Evolutionary conservation across 495 filamentous ascomycete genomes (phyloP).

Genomic region (Cetradonia linearis): DNA sequence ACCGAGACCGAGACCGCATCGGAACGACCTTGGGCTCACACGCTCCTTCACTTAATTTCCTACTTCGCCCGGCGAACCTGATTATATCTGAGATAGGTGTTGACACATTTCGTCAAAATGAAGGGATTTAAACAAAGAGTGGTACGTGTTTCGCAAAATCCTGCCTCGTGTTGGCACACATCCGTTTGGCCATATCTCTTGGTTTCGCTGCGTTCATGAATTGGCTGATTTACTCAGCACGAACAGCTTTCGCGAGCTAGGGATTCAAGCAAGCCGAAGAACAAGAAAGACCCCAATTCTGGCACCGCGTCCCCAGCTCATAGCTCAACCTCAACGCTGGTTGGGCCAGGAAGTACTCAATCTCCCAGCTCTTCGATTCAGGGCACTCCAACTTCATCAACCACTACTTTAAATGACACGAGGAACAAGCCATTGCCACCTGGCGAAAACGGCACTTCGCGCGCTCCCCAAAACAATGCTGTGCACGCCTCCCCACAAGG

Average conservation of each 20-base stretch:
- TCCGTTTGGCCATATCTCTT: background rate
- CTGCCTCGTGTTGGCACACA: constrained; percentile 23
- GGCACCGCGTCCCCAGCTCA: constrained; percentile 69
- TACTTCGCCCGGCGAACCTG: background rate
- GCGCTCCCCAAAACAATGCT: constrained; percentile 34
- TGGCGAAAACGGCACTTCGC: constrained; percentile 50
- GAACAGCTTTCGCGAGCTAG: constrained; percentile 92
- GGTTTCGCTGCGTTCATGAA: constrained; percentile 17
- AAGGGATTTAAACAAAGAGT: constrained; percentile 97
- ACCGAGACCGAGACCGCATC: background rate
- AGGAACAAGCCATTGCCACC: constrained; percentile 71
- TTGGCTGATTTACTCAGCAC: constrained; percentile 42
- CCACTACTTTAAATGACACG: constrained; percentile 72
- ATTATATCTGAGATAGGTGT: background rate
- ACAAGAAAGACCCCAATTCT: constrained; percentile 79
- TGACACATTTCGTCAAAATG: constrained; percentile 49
- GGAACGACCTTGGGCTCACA: background rate
- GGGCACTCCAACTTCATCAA: constrained; percentile 72
- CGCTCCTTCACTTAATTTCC: background rate
- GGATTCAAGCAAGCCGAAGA: constrained; percentile 80
- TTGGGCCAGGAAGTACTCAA: constrained; percentile 44
- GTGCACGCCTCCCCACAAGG: constrained; percentile 31
- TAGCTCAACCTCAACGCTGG: constrained; percentile 35
- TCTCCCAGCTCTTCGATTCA: constrained; percentile 54
- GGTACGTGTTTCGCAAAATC: constrained; percentile 52